These are phyloP conservation scores for Arxiozyma telluris DNA, from an alignment of 1,139 yeast genomes.

Conservation along the genomic window DNA sequence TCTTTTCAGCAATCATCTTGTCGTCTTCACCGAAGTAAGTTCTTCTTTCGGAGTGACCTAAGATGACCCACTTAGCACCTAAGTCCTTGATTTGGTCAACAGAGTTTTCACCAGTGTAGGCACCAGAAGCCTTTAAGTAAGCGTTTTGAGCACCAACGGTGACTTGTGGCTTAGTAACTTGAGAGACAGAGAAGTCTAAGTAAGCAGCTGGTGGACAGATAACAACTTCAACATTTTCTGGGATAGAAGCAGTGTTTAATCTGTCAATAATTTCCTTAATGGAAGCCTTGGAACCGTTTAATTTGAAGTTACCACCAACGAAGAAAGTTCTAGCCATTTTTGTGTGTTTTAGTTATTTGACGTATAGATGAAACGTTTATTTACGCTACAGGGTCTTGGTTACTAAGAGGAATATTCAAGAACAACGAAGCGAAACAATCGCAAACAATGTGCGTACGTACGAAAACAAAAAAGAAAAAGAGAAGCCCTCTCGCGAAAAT, in stretches of 20 bases:
- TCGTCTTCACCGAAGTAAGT: constrained; percentile 83
- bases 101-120: constrained; percentile 95
- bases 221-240: constrained; percentile 72
- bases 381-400: not conserved
- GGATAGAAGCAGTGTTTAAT: constrained; percentile 70
- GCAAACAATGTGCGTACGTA: not conserved
- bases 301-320: constrained; percentile 97
- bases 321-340: constrained; percentile 83
- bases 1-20: constrained; percentile 88
- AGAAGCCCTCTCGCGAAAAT: no score
- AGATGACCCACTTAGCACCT: constrained; percentile 89
- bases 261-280: constrained; percentile 74
- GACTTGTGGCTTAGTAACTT: constrained; percentile 62
- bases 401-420: not conserved
- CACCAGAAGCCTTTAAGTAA: constrained; percentile 82
- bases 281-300: constrained; percentile 91
- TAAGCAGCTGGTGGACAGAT: constrained; percentile 95
- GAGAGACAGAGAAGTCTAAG: constrained; percentile 63
- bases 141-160: constrained; percentile 86
- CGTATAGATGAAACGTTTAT: not conserved
- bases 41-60: constrained; percentile 99
- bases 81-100: constrained; percentile 83
- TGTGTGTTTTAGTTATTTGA: constrained; percentile 27
- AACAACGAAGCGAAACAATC: not conserved
- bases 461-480: not conserved